These are phyloP conservation scores for Mycena kentingensis DNA, from an alignment of 768 basidiomycete species.

Conservation along the genomic window DNA sequence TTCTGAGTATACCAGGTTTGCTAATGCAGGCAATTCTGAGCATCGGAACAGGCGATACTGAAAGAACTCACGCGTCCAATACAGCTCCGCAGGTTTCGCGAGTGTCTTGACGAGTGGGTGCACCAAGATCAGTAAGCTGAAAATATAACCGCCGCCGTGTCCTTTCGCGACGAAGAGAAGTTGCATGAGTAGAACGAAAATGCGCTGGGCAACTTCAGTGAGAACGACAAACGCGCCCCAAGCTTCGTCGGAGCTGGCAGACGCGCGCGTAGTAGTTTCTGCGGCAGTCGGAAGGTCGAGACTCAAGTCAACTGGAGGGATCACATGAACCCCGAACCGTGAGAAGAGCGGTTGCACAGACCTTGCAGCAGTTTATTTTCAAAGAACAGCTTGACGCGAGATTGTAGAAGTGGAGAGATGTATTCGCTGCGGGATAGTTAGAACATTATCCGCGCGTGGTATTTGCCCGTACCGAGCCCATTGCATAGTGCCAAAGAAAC, in stretches of 20 bases:
- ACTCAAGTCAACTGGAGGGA: neutral
- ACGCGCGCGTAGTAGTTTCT: constrained; percentile 5
- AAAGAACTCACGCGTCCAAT: constrained; percentile 7
- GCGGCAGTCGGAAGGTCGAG: constrained; percentile 16
- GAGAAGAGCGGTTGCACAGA: no score
- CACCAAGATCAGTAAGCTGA: constrained; percentile 7
- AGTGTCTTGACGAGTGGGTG: constrained; percentile 1
- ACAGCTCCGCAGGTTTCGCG: constrained; percentile 1
- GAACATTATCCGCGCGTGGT: neutral
- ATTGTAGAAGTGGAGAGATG: constrained; percentile 2
- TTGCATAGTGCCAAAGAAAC: neutral
- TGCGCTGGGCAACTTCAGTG: neutral
- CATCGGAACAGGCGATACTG: neutral
- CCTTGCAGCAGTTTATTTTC: constrained; percentile 12
- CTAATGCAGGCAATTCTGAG: neutral
- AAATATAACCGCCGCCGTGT: neutral
- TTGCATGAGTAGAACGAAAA: constrained; percentile 3
- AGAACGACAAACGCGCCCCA: constrained; percentile 4
- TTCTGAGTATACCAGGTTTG: constrained; percentile 13
- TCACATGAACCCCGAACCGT: neutral
- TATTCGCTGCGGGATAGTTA: constrained; percentile 5
- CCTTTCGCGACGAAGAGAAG: constrained; percentile 7
- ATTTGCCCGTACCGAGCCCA: constrained; percentile 7
- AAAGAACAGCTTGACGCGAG: constrained; percentile 4
- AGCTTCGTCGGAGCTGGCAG: constrained; percentile 1